Percentiles rank a stretch among this genome's conserved stretches.
Conservation (phyloP, 805 yeast genomes). For the Saccharomycopsis fermentans region DNA sequence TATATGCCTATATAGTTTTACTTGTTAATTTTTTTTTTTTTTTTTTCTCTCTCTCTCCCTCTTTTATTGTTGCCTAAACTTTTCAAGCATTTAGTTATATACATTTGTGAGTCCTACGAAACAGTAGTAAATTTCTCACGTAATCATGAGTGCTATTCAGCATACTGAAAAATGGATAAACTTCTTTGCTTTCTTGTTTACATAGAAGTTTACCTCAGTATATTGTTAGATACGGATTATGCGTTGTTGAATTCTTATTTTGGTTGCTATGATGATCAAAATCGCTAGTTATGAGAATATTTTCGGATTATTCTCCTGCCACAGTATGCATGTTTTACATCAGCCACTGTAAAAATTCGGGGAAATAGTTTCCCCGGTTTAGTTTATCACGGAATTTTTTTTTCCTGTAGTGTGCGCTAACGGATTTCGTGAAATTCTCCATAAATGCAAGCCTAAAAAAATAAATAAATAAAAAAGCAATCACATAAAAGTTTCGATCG, state of each 20-base stretch:
- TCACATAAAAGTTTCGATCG: too few relatives aligned
- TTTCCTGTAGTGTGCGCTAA: background rate
- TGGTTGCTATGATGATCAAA: too few relatives aligned
- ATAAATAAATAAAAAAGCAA: background rate
- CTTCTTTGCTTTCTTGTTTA: too few relatives aligned
- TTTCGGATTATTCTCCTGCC: background rate
- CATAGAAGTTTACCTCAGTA: too few relatives aligned
- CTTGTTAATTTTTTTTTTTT: background rate
- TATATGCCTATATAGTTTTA: background rate
- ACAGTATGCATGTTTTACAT: background rate
- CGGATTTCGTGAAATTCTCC: background rate
- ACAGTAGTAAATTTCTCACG: too few relatives aligned
- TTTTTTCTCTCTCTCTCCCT: background rate
- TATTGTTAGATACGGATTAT: too few relatives aligned
- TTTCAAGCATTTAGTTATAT: background rate
- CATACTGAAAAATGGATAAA: too few relatives aligned
- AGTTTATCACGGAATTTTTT: background rate
- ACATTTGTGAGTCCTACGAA: background rate
- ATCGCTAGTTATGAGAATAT: background rate
- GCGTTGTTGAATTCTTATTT: too few relatives aligned
- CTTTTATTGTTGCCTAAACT: background rate
- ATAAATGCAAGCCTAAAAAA: background rate
- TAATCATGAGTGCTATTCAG: too few relatives aligned
- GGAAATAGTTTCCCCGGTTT: conserved; percentile 1
- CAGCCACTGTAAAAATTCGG: background rate